Conservation (phyloP, 2,329 filamentous ascomycete genomes). For the Penicillium fuscoglaucum region DNA sequence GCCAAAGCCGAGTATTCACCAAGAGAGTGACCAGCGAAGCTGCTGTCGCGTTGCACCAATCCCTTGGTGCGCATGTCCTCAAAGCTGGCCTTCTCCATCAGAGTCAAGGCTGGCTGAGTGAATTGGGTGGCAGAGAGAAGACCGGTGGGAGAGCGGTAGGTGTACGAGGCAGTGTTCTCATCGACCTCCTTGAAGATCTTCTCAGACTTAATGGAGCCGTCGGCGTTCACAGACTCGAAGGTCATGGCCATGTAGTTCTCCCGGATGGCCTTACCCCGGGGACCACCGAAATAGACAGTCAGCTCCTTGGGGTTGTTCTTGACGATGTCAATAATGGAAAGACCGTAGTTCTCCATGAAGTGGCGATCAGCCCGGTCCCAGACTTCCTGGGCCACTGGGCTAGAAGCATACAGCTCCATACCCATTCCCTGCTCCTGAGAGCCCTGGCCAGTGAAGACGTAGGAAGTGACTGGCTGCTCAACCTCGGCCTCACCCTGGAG, state of each 20-base stretch:
- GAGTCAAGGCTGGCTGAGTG: slow-evolving; percentile 91
- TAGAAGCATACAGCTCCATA: slow-evolving; percentile 96
- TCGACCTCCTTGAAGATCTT: slow-evolving; percentile 99
- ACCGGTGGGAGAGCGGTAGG: slow-evolving; percentile 91
- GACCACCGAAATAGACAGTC: slow-evolving; percentile 96
- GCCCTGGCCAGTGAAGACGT: slow-evolving; percentile 97
- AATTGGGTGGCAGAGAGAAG: slow-evolving; percentile 97
- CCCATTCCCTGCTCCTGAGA: slow-evolving; percentile 99
- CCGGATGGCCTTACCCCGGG: slow-evolving; percentile 93
- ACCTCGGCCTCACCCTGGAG: slow-evolving; percentile 93
- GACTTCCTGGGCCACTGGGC: slow-evolving; percentile 90
- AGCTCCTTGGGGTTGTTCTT: slow-evolving; percentile 99
- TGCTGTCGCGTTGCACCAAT: slow-evolving; percentile 92
- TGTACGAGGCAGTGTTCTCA: slow-evolving; percentile 92
- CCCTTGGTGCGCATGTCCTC: slow-evolving; percentile 99
- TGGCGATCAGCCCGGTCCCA: slow-evolving; percentile 98
- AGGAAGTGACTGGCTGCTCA: slow-evolving; percentile 93
- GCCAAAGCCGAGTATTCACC: slow-evolving; percentile 98
- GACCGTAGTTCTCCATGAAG: slow-evolving; percentile 97
- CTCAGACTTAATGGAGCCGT: slow-evolving; percentile 94
- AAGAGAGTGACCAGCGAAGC: slow-evolving; percentile 94
- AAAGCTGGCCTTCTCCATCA: slow-evolving; percentile 99
- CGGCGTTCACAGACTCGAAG: slow-evolving; percentile 92
- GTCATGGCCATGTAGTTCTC: slow-evolving; percentile 99
- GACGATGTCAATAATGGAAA: slow-evolving; percentile 97